These are phyloP conservation scores for Colletotrichum chlorophyti DNA, from an alignment of 2,329 filamentous ascomycete species.

Conservation along the genomic window DNA sequence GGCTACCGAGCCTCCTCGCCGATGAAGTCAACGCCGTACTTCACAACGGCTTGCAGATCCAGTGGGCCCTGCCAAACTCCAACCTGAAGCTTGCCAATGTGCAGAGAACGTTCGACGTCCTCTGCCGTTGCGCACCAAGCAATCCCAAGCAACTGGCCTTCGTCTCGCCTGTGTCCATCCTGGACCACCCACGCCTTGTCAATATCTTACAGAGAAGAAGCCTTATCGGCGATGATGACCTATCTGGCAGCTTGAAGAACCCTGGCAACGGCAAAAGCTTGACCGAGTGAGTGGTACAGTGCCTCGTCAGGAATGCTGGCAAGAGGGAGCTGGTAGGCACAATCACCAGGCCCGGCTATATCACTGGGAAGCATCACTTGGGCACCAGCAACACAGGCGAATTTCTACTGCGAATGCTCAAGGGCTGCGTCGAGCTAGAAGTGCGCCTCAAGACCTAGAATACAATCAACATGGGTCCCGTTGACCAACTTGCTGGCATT, in stretches of 20 bases:
- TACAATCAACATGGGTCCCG: constrained; percentile 88
- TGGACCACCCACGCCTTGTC: constrained; percentile 85
- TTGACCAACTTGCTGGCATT: constrained; percentile 82
- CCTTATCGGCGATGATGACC: constrained; percentile 74
- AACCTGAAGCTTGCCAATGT: constrained; percentile 79
- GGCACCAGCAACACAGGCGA: constrained; percentile 85
- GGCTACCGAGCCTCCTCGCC: constrained; percentile 70
- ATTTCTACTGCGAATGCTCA: constrained; percentile 85
- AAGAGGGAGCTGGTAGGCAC: constrained; percentile 76
- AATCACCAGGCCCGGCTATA: constrained; percentile 84
- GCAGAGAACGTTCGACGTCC: constrained; percentile 76
- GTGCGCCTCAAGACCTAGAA: constrained; percentile 80
- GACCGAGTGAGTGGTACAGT: constrained; percentile 77
- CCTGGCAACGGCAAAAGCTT: constrained; percentile 91
- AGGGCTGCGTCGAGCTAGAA: constrained; percentile 84
- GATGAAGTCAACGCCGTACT: constrained; percentile 75
- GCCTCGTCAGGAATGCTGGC: constrained; percentile 80
- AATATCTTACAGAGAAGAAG: constrained; percentile 73
- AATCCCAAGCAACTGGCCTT: constrained; percentile 84
- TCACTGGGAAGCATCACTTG: constrained; percentile 74
- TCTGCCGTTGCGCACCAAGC: constrained; percentile 77
- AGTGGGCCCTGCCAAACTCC: constrained; percentile 84
- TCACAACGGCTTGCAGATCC: constrained; percentile 82
- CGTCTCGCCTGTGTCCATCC: constrained; percentile 80
- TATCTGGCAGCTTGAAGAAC: constrained; percentile 77